A percentile compares a stretch with the other conserved stretches of the same genome.
Conservation (phyloP, 2,329 filamentous ascomycete species). For the Hymenoscyphus occultus region DNA sequence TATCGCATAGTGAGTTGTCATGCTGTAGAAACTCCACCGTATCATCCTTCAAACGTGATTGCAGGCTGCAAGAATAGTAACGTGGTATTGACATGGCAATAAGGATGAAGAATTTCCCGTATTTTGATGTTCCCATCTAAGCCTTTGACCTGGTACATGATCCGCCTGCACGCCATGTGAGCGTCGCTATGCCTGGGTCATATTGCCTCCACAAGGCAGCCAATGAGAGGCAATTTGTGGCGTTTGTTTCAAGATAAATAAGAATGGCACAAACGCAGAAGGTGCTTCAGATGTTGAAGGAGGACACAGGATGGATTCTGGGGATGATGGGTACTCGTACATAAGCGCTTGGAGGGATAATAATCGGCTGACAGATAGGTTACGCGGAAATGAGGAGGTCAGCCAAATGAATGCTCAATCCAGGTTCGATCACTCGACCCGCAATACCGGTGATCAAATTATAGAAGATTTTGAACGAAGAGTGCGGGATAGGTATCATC, state of each 20-base stretch:
- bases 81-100: neutral
- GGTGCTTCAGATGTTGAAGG: neutral
- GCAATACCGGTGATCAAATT: neutral
- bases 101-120: neutral
- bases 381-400: conserved; percentile 3
- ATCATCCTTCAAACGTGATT: neutral
- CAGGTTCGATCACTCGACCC: neutral
- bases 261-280: neutral
- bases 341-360: neutral
- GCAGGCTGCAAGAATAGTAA: conserved; percentile 5
- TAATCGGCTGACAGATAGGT: neutral
- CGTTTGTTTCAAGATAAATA: neutral
- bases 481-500: neutral
- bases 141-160: neutral
- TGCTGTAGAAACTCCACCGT: neutral
- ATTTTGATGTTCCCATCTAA: neutral
- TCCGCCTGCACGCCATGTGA: neutral
- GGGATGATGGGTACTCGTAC: neutral
- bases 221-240: neutral
- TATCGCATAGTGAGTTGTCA: neutral
- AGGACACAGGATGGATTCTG: neutral
- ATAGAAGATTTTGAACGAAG: neutral
- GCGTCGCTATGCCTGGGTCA: neutral
- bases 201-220: neutral
- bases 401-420: neutral